Base-by-base conservation (phyloP, 2,329 filamentous ascomycete species). In the Dactylonectria macrodidyma region DNA sequence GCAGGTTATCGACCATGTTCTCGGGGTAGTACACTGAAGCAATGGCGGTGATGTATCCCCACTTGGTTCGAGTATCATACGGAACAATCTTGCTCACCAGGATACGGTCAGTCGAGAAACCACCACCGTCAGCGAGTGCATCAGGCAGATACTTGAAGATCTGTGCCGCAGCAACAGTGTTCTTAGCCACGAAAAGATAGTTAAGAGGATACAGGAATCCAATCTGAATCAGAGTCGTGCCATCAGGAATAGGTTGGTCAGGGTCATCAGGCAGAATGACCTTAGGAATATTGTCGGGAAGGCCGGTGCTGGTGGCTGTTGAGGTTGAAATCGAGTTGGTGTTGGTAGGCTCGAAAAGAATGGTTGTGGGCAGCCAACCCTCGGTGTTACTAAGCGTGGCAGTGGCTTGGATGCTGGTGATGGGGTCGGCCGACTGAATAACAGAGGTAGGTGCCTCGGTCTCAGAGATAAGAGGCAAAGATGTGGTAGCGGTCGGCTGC, bases 131-230 rank as follows among this genome's bases (percentile, higher is more conserved):
- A 2, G 88, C 84, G 57, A 97, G 86, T 71, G 93, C 94, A 59
- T 85, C 75, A 0, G 95, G 95, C 4, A 98, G 84, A 71, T 89
- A 93, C 60, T 89, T 83, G 84, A 98, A 97, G 76, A 99, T 93
- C 81, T 98, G 95, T 46, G 90, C 90, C 5, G 94, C 92, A 19
- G 95, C 93, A 71, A 91, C 86, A 14, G 90, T 86, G 69, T 92
- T 90, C 24, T 84, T 85, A 11, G 92, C 91, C 33, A 98, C 93
- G 78, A 97, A 97, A 9, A 88, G 84, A 80, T 96, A 99, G 83
- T 97, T 95, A 73, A 97, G 87, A 1, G 89, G 88, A 77, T 90
- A 92, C 59, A 89, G 84, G 87, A 98, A 98, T 38, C 93, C 96
- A 70, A 98, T 87, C 78, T 97, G 94, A 73, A 97, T 91, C 73